Evolutionary conservation across 1,139 yeast genomes (phyloP).

Genomic region (Schwanniomyces etchellsii): DNA sequence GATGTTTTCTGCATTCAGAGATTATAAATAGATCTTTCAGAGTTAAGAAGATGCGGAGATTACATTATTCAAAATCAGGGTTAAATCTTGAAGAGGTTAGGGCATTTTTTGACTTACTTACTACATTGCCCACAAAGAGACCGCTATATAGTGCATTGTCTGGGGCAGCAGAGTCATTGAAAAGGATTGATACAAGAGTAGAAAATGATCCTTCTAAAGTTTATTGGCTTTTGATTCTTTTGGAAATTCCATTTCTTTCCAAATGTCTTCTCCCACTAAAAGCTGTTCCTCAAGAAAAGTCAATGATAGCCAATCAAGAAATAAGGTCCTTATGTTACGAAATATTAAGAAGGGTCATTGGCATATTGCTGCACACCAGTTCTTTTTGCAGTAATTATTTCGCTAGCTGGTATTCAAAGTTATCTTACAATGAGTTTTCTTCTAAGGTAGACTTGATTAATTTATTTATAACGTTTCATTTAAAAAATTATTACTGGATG

Average conservation of each 20-base stretch:
- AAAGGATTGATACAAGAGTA: conserved; percentile 32
- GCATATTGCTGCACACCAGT: conserved; percentile 53
- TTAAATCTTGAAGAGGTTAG: conserved; percentile 42
- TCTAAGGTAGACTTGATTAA: conserved; percentile 52
- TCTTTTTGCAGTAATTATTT: conserved; percentile 36
- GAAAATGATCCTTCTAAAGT: conserved; percentile 32
- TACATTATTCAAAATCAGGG: conserved; percentile 37
- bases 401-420: conserved; percentile 53
- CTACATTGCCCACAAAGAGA: conserved; percentile 50
- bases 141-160: conserved; percentile 51
- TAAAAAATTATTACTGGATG: conserved; percentile 34
- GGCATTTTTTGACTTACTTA: conserved; percentile 35
- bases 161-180: conserved; percentile 44
- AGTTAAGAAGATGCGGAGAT: conserved; percentile 14
- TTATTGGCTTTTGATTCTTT: conserved; percentile 53
- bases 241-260: conserved; percentile 56
- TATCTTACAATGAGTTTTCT: conserved; percentile 33
- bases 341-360: conserved; percentile 59
- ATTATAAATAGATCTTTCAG: conserved; percentile 48
- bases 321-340: conserved; percentile 56
- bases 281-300: conserved; percentile 2
- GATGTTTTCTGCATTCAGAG: conserved; percentile 34
- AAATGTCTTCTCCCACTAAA: conserved; percentile 28
- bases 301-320: conserved; percentile 45
- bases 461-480: conserved; percentile 59